phyloP scores from a whole-genome alignment of 108 stramenopile genomes.

The Fistulifera solaris region DNA sequence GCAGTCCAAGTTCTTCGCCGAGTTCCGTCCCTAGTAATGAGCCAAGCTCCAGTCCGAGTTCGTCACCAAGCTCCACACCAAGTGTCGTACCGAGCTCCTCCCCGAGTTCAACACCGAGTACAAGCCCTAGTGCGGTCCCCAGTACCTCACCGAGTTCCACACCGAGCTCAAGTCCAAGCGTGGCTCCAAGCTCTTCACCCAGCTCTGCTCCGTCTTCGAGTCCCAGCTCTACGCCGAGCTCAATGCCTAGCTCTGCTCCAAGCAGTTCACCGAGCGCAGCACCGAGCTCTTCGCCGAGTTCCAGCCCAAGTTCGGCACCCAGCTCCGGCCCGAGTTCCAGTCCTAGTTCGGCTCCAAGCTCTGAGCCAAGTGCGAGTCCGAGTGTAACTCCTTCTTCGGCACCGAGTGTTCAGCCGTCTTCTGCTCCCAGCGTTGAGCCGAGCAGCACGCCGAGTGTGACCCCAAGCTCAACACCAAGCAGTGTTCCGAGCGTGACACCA shows the following conservation, averaged over 20 bases:
- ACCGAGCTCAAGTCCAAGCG: slow-evolving; percentile 1
- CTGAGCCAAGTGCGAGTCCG: background rate
- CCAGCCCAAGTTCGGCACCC: background rate
- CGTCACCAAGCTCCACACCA: background rate
- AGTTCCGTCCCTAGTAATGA: background rate
- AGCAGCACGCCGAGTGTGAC: background rate
- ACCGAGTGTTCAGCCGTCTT: background rate
- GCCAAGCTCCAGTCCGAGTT: slow-evolving; percentile 2
- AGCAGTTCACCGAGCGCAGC: background rate
- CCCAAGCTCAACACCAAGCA: background rate
- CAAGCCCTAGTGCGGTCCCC: background rate
- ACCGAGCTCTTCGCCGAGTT: no score
- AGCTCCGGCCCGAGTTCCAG: background rate
- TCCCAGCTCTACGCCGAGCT: slow-evolving; percentile 4
- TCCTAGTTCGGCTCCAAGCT: background rate
- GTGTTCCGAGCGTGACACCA: background rate
- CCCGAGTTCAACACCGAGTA: background rate
- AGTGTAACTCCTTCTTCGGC: background rate
- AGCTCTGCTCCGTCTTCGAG: background rate
- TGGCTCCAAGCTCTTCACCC: slow-evolving; percentile 1
- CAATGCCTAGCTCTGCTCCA: background rate
- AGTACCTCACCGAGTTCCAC: background rate
- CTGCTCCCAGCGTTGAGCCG: background rate
- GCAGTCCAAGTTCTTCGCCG: background rate
- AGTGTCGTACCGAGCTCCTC: background rate